Percentiles rank a stretch among this genome's conserved stretches.
Conservation (phyloP, 139 green algal genomes). For the Chlorella ohadii region DNA sequence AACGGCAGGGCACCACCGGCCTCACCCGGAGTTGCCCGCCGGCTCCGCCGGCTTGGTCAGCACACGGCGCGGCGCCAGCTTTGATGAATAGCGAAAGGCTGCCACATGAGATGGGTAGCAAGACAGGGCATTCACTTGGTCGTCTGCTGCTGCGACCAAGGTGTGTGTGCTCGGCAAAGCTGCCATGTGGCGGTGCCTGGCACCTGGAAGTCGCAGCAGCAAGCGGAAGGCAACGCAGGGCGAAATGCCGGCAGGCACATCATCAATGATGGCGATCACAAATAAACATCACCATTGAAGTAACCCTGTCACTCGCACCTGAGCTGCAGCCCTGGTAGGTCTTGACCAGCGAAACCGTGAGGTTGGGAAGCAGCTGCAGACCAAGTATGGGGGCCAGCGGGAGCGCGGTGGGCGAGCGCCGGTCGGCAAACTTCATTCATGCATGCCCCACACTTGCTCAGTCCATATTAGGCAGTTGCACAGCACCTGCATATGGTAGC, state of each 20-base stretch:
- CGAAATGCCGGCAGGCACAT: neutral
- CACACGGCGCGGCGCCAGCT: conserved; percentile 42
- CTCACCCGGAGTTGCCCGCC: conserved; percentile 67
- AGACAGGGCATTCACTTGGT: too few species aligned
- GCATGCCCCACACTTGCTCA: too few species aligned
- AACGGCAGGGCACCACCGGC: too few species aligned
- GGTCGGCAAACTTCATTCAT: too few species aligned
- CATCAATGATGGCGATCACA: neutral
- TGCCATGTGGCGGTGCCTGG: too few species aligned
- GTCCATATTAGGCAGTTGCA: too few species aligned
- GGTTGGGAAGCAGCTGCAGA: conserved; percentile 30
- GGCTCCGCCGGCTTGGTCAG: conserved; percentile 80
- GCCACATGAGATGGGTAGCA: neutral
- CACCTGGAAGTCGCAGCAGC: too few species aligned
- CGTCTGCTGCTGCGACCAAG: too few species aligned
- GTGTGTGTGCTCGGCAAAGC: too few species aligned
- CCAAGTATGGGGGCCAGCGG: neutral
- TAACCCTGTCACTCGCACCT: neutral
- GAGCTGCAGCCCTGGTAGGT: conserved; percentile 54
- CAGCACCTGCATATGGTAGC: neutral
- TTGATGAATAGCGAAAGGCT: conserved; percentile 50
- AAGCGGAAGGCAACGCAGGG: too few species aligned
- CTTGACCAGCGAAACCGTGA: conserved; percentile 26
- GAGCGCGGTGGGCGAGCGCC: too few species aligned
- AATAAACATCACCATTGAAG: neutral